Conservation (phyloP, 2,329 filamentous ascomycete species). For the Clarireedia hainanense region DNA sequence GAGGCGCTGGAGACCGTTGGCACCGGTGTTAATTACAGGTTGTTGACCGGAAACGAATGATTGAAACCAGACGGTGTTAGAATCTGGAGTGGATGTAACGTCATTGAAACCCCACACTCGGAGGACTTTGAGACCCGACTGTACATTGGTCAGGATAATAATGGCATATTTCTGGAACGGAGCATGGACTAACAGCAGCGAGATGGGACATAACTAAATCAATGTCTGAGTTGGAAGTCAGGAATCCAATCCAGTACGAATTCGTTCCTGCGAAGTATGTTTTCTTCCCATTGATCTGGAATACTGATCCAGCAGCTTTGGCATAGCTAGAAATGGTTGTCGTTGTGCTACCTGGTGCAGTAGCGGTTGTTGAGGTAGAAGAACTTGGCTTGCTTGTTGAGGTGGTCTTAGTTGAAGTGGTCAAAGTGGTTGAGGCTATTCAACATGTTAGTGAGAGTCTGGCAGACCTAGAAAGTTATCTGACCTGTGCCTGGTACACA, state of each 20-base stretch:
- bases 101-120: slow-evolving; percentile 59
- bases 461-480: too few species aligned
- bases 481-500: slow-evolving; percentile 4
- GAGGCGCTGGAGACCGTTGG: slow-evolving; percentile 54
- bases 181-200: slow-evolving; percentile 20
- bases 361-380: slow-evolving; percentile 5
- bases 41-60: slow-evolving; percentile 35
- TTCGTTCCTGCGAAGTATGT: slow-evolving; percentile 47
- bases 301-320: slow-evolving; percentile 26
- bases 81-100: slow-evolving; percentile 34
- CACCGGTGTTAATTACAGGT: slow-evolving; percentile 55
- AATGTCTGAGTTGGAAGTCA: slow-evolving; percentile 46
- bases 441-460: not conserved
- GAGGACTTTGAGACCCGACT: slow-evolving; percentile 49
- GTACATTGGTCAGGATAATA: not conserved
- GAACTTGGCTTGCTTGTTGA: slow-evolving; percentile 5
- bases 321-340: slow-evolving; percentile 16
- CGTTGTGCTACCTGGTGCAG: slow-evolving; percentile 5
- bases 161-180: not conserved
- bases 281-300: slow-evolving; percentile 38
- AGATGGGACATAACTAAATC: slow-evolving; percentile 44
- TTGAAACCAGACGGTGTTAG: slow-evolving; percentile 38
- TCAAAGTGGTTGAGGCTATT: not conserved
- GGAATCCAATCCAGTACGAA: slow-evolving; percentile 47
- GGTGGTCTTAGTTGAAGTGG: not conserved